Base-by-base conservation (phyloP, 345 rosid species). In the Balakata baccata region DNA sequence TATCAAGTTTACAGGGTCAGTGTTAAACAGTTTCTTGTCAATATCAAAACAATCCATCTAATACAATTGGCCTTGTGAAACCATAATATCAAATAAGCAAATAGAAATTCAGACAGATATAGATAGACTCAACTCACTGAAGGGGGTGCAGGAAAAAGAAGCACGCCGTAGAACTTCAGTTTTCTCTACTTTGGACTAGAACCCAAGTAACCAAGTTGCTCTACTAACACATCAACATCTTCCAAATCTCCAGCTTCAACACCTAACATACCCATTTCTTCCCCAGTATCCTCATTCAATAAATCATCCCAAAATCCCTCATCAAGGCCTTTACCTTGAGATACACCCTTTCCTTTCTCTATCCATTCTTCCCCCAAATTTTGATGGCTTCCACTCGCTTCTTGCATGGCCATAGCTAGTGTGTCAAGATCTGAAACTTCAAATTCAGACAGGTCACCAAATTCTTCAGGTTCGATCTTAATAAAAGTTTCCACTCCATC, bases 241-340 rank as follows among this genome's bases (percentile, higher is more conserved):
- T 88, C 79, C 11, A 84, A 82, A 65, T 84, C 81, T 60, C 79
- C 89, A 22, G 7, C 82, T 57, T 69, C 84, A 52, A 66, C 79
- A 67, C 69, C 85, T 51, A 84, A 72, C 45, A 74, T 52, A 46
- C 69, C 81, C 65, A 75, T 77, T 70, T 87, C 85, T 74, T 84
- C 84, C 41, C 75, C 80, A 69, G 56, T 34, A 59, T 74, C 79
- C 56, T 82, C 91, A 76, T 75, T 82, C 72, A 88, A 58, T 61
- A 91, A 80, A 77, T 85, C 85, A 76, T 88, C 89, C 97, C 94
- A 91, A 67, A 86, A 89, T 37, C 76, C 82, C 38, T 80, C 77
- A 63, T 83, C 87, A 65, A 74, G 43, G 7, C 78, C 76, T 29
- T 29, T 29, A 29, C 34, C 34, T 29, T 29, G 1, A 29, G 34